Percentiles rank a stretch among this genome's conserved stretches.
Conservation (phyloP, 495 filamentous ascomycete genomes). For the Xylaria telfairii region DNA sequence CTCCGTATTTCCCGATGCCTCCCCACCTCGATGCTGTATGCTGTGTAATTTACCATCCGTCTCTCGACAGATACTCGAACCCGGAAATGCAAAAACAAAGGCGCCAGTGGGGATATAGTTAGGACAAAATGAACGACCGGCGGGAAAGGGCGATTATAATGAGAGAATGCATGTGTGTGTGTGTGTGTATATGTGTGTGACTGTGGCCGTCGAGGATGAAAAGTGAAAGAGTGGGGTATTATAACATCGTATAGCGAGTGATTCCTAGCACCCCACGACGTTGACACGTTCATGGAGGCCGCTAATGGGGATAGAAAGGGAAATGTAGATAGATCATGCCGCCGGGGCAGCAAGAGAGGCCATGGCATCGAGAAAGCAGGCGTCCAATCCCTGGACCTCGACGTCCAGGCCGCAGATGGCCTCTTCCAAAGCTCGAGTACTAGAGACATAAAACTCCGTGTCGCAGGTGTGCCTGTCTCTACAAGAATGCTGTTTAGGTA, state of each 20-base stretch:
- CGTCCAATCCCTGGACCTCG: not conserved
- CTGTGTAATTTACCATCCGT: slow-evolving; percentile 5
- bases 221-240: slow-evolving; percentile 11
- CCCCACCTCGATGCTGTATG: slow-evolving; percentile 17
- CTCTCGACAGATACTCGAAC: not conserved
- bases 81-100: slow-evolving; percentile 15
- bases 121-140: slow-evolving; percentile 19
- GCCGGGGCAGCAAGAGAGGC: not conserved
- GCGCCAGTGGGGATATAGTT: slow-evolving; percentile 13
- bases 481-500: not conserved
- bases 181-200: too few species aligned
- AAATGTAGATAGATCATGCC: not conserved
- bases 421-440: not conserved
- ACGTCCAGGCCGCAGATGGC: not conserved
- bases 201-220: not conserved
- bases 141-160: slow-evolving; percentile 10
- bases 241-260: slow-evolving; percentile 12
- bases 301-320: not conserved
- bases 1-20: not conserved
- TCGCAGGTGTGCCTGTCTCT: slow-evolving; percentile 20
- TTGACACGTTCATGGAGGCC: not conserved
- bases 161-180: slow-evolving; percentile 19
- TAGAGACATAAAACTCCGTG: slow-evolving; percentile 3
- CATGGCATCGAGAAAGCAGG: not conserved
- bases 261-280: not conserved